These are phyloP conservation scores for Auricularia sp. DNA, from an alignment of 768 basidiomycete genomes.

Conservation along the genomic window DNA sequence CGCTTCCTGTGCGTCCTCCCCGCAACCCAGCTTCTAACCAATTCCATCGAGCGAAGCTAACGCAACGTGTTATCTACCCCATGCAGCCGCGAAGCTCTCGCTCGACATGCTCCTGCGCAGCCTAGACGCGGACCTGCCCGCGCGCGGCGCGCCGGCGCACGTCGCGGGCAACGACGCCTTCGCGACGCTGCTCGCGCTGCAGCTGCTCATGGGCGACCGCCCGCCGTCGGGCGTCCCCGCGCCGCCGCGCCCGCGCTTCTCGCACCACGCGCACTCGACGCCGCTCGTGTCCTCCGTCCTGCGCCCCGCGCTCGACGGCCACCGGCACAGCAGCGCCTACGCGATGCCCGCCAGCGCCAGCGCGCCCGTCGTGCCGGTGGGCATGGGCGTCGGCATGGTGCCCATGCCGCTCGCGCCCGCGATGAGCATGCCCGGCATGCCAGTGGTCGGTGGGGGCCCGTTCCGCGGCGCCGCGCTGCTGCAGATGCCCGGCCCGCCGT, in stretches of 20 bases:
- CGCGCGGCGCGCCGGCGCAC: conserved; percentile 29
- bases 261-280: background rate
- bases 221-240: background rate
- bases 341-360: background rate
- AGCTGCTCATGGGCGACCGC: conserved; percentile 39
- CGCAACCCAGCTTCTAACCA: background rate
- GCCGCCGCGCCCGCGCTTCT: background rate
- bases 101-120: conserved; percentile 56
- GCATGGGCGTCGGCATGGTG: no score
- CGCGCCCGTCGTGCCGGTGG: background rate
- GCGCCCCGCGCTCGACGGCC: background rate
- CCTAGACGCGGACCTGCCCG: conserved; percentile 36
- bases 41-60: background rate
- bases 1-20: background rate
- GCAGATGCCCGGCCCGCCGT: background rate
- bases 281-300: background rate
- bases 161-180: conserved; percentile 80
- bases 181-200: conserved; percentile 55
- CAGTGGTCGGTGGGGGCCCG: background rate
- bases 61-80: background rate
- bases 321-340: background rate
- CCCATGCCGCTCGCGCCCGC: background rate
- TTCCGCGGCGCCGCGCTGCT: background rate
- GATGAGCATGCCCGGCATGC: background rate
- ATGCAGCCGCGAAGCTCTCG: conserved; percentile 39